Base-by-base conservation (phyloP, 495 filamentous ascomycete genomes). In the Cladorrhinum samala region DNA sequence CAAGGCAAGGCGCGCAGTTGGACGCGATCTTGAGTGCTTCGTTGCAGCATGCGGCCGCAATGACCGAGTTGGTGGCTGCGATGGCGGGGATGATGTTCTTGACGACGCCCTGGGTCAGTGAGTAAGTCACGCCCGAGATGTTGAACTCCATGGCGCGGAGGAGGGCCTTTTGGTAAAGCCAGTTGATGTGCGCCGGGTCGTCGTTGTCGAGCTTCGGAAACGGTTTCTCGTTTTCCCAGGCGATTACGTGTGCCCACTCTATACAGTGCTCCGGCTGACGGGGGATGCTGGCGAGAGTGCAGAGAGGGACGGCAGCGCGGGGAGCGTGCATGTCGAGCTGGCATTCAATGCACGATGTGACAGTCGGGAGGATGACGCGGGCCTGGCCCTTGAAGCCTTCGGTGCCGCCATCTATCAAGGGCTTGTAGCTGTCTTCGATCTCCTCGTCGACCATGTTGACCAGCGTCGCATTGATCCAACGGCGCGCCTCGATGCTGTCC, bases 21-120 rank as follows among this genome's bases (percentile, higher is more conserved):
- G 90, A 94, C 21, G 84, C 84, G 57, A 99, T 89, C 72, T 99
- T 99, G 70, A 96, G 78, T 9, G 91, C 92, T 71, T 99, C 94
- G 45, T 95, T 97, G 61, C 93, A 97, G 62, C 91, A 96, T 37
- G 84, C 83, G 2, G 91, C 94, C 2, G 94, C 94, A 56, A 99
- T 88, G 47, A 97, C 91, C 17, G 92, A 91, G 68, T 99, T 99
- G 4, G 94, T 99, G 1, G 89, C 92, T 38, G 94, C 94, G 63
- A 99, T 99, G 9, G 94, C 94, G 1, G 94, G 94, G 55, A 99
- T 99, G 68, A 99, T 99, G 64, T 99, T 97, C 70, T 99, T 99
- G 58, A 99, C 91, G 0, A 97, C 93, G 27, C 94, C 94, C 63
- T 99, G 94, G 0, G 94, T 95, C 68, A 96, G 81, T n/a, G 86